A percentile compares a stretch with the other conserved stretches of the same genome.
Evolutionary conservation across 352 stramenopile genomes (phyloP).

Genomic region (Globisporangium echinulatum): DNA sequence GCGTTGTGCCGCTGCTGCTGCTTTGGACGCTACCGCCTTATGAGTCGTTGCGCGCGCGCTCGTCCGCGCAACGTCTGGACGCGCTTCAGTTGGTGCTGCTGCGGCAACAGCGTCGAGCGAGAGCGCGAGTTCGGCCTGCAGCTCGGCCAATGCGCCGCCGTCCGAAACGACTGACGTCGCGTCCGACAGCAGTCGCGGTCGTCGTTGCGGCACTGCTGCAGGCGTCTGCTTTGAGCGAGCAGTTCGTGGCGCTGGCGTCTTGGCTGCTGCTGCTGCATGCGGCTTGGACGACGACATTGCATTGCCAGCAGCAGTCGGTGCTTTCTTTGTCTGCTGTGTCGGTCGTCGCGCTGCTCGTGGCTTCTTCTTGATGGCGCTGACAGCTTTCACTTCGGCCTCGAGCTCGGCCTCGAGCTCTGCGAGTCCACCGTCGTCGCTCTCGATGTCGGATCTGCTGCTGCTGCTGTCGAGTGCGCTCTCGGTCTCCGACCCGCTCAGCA

Average conservation of each 20-base stretch:
- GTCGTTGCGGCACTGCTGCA: background rate
- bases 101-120: background rate
- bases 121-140: conserved; percentile 12
- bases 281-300: background rate
- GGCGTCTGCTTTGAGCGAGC: no score
- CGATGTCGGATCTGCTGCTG: background rate
- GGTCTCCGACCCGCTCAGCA: background rate
- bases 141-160: conserved; percentile 3
- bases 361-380: conserved; percentile 2
- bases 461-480: background rate
- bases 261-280: background rate
- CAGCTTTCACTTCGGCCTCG: conserved; percentile 7
- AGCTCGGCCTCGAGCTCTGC: conserved; percentile 15
- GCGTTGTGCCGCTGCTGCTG: background rate
- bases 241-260: background rate
- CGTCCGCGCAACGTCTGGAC: background rate
- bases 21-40: no score
- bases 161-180: conserved; percentile 3
- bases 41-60: background rate
- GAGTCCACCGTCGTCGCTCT: conserved; percentile 15
- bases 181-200: background rate
- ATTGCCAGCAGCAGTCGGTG: background rate
- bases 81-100: background rate
- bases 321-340: background rate
- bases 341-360: background rate